Base-by-base conservation (phyloP, 768 basidiomycete species). In the Pholiota microspora region DNA sequence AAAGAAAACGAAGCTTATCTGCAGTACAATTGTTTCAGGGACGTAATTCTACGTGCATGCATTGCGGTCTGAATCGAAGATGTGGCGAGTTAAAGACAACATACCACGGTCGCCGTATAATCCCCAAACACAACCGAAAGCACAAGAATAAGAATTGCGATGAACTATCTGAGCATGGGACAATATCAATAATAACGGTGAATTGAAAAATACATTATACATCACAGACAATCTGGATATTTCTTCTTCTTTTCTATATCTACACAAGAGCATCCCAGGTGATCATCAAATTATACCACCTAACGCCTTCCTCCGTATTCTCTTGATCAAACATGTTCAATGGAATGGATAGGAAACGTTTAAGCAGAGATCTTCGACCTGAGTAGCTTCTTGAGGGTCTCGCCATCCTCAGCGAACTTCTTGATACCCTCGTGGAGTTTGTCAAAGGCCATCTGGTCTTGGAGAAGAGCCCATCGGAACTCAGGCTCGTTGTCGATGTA, bases 351-450 rank as follows among this genome's bases (percentile, higher is more conserved):
- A 34, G 18, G 10, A 8, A 31, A 28, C 10, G 13, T 25, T 74
- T 65, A 81, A 35, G 81, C 83, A 35, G 72, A 69, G 53, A 92
- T 67, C 71, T 88, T 90, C 73, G 84, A 60, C 72, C 79, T 85
- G 70, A 99, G 78, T 60, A 92, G 69, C 10, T 73, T 71, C 82
- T 96, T 97, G 75, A 99, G 86, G 2, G 90, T 84, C 68, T 85
- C 82, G 54, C 93, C 94, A 66, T 98, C 97, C 77, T 91, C 94
- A 48, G 94, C 95, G 69, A 99, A 99, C 75, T 96, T 97, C 78
- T 86, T 87, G 79, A 99, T 97, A 65, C 97, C 97, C 77, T 98
- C 93, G 72, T 97, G 93, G 52, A 98, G 80, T 79, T 98, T 98
- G 72, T 98, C 96, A 69, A 94, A 96, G n/a, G 96, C 94, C 95